Evolutionary conservation across 176 grass and related monocot species (phyloP), one percentile per base, ranked within the genome.

Genomic region (Musa troglodytarum): DNA sequence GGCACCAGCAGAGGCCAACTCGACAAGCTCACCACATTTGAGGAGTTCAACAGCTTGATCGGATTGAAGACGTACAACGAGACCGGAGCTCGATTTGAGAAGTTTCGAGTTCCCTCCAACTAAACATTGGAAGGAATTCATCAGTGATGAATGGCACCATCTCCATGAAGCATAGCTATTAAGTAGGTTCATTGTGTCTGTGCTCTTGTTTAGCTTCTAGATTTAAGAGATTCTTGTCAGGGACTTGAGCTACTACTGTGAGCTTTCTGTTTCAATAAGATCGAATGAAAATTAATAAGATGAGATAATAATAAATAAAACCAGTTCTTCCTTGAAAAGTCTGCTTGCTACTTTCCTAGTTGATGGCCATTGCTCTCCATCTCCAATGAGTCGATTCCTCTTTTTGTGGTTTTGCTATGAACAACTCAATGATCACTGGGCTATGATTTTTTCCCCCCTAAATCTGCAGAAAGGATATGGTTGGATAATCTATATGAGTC

Each of bases 1-100:
- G 85, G 81, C 1, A 80, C 65, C 19, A 87, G 77, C 57, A 71
- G 81, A 53, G 81, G 72, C 50, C 23, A 83, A 16, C 79, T 88
- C 53, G 53, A 72, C 79, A 74, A 65, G 63, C 82, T 88, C 57
- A 71, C 86, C n/a, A 55, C 78, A 11, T 88, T 88, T 17, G 49
- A 73, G 28, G 86, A 88, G 69, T 88, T 88, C 82, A 88, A 88
- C 64, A 64, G 61, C 12, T 59, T 88, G 49, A 80, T 88, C 49
- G 81, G 78, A 29, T 25, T 81, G 21, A 82, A 88, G 15, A 74
- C 77, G 11, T 80, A 78, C 77, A 69, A 78, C 23, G 61, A 88
- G 24, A 74, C 81, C 53, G 86, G 83, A 75, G 69, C 17, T 20
- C 74, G 74, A 12, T 84, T 54, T 53, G 68, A 70, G 17, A 70